Evolutionary conservation across 1,284 basidiomycete species (phyloP).

Genomic region (Entoloma clypeatum): DNA sequence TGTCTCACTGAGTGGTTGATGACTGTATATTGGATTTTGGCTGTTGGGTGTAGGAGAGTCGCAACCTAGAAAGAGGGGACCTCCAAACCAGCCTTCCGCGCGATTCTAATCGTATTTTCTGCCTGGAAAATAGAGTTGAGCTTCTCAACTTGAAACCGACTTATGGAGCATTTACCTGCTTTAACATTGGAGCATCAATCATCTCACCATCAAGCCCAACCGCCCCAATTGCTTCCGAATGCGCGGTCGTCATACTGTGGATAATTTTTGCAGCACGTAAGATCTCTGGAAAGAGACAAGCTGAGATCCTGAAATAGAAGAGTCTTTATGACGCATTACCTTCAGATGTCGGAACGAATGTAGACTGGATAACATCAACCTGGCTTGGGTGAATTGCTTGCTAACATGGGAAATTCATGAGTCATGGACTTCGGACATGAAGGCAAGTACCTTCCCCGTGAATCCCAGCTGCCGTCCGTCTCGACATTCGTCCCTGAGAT

Average conservation of each 20-base stretch:
- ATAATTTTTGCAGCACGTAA: slow-evolving; percentile 74
- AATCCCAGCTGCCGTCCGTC: slow-evolving; percentile 81
- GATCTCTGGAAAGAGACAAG: slow-evolving; percentile 54
- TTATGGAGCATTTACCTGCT: slow-evolving; percentile 52
- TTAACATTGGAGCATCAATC: slow-evolving; percentile 93
- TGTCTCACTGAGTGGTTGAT: no score
- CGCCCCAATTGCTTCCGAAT: slow-evolving; percentile 39
- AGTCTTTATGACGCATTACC: slow-evolving; percentile 39
- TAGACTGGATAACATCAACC: slow-evolving; percentile 73
- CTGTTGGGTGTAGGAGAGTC: no score
- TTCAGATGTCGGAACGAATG: slow-evolving; percentile 72
- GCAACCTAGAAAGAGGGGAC: no score
- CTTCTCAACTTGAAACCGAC: neutral
- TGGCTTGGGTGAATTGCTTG: slow-evolving; percentile 95
- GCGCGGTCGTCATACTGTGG: slow-evolving; percentile 58
- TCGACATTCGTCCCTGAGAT: slow-evolving; percentile 71
- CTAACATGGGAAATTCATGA: slow-evolving; percentile 33
- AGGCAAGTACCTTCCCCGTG: slow-evolving; percentile 67
- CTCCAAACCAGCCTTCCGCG: slow-evolving; percentile 57
- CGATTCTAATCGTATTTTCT: slow-evolving; percentile 58
- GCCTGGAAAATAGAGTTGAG: slow-evolving; percentile 46
- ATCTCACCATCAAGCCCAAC: slow-evolving; percentile 68
- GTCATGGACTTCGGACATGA: neutral
- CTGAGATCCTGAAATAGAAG: neutral
- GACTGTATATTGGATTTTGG: no score